phyloP scores from a whole-genome alignment of 2,329 filamentous ascomycete species.

The Cercospora nicotianae region DNA sequence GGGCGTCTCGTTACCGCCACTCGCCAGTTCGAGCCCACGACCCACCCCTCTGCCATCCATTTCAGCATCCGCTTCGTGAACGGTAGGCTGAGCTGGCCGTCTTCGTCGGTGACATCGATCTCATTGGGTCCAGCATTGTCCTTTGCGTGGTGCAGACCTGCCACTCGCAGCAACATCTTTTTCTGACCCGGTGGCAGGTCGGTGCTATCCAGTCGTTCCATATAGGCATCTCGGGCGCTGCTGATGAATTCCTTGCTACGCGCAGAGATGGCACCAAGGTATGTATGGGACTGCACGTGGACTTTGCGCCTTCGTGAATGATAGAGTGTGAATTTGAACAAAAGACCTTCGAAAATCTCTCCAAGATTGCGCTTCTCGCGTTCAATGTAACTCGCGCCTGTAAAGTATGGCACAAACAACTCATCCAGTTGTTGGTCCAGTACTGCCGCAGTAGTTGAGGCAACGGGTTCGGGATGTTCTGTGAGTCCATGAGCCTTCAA shows the following conservation, averaged over 20 bases:
- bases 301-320: constrained; percentile 85
- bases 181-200: constrained; percentile 88
- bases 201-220: constrained; percentile 82
- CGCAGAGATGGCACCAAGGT: constrained; percentile 88
- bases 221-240: constrained; percentile 85
- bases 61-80: constrained; percentile 97
- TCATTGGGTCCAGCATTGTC: constrained; percentile 48
- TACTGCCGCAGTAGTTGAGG: constrained; percentile 73
- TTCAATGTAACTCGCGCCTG: constrained; percentile 65
- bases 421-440: constrained; percentile 69
- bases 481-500: constrained; percentile 91
- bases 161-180: constrained; percentile 83
- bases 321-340: constrained; percentile 97
- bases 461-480: constrained; percentile 89
- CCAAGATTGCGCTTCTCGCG: constrained; percentile 68
- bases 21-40: constrained; percentile 84
- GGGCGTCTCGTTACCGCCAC: constrained; percentile 75
- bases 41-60: constrained; percentile 94
- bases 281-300: constrained; percentile 65
- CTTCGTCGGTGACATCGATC: constrained; percentile 83
- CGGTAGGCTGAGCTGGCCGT: constrained; percentile 77
- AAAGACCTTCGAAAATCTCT: constrained; percentile 81
- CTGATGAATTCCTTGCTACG: constrained; percentile 85
- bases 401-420: constrained; percentile 65
- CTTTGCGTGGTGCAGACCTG: constrained; percentile 73